Evolutionary conservation across 75 land plant species (phyloP).

Genomic region (Azolla pinnata): DNA sequence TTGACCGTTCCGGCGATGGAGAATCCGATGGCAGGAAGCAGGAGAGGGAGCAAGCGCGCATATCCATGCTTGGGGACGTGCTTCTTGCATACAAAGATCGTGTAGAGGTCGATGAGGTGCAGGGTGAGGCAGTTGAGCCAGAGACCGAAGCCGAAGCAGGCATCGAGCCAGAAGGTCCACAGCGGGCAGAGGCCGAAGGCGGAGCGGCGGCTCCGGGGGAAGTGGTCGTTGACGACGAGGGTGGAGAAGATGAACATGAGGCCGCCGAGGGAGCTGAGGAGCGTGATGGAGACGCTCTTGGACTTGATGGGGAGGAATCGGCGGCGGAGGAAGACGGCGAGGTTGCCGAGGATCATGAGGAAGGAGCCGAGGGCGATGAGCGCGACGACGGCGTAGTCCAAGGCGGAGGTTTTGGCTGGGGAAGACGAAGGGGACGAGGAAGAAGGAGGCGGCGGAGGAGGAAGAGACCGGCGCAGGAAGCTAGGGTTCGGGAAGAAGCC

Average conservation of each 20-base stretch:
- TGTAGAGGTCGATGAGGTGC: slow-evolving; percentile 6
- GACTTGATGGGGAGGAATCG: slow-evolving; percentile 12
- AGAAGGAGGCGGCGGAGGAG: no score
- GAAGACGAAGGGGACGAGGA: background rate
- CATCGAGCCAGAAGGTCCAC: slow-evolving; percentile 25
- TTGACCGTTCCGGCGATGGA: slow-evolving; percentile 6
- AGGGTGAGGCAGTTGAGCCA: slow-evolving; percentile 24
- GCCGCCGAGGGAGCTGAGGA: slow-evolving; percentile 23
- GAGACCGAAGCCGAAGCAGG: slow-evolving; percentile 19
- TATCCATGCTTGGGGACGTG: background rate
- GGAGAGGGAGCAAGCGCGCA: background rate
- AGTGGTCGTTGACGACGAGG: slow-evolving; percentile 14
- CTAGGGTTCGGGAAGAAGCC: no score
- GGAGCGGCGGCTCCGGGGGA: background rate
- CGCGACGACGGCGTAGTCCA: slow-evolving; percentile 9
- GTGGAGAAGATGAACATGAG: slow-evolving; percentile 16
- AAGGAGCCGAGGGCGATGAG: slow-evolving; percentile 9
- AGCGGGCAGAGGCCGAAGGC: slow-evolving; percentile 3
- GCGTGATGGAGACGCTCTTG: slow-evolving; percentile 14
- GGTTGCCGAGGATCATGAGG: slow-evolving; percentile 13
- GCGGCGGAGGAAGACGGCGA: slow-evolving; percentile 7
- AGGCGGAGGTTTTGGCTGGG: background rate
- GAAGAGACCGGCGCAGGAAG: no score
- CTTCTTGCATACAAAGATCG: slow-evolving; percentile 5
- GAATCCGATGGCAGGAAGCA: slow-evolving; percentile 8